phyloP scores from a whole-genome alignment of 176 grass and related monocot genomes.

The Bonia amplexicaulis region DNA sequence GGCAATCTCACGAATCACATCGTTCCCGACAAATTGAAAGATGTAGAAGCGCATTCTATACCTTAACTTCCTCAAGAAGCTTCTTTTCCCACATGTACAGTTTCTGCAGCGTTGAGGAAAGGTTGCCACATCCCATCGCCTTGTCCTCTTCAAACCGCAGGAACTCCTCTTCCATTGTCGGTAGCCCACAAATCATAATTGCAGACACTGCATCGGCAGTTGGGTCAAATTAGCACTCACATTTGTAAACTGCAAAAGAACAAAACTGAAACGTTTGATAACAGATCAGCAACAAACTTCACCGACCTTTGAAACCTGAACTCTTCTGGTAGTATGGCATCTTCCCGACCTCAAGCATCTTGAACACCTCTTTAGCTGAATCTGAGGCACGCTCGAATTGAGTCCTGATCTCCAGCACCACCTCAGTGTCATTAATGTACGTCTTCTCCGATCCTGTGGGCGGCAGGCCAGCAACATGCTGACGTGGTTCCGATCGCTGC shows the following conservation, averaged over 20 bases:
- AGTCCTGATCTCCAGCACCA: conserved; percentile 65
- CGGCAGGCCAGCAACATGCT: conserved; percentile 43
- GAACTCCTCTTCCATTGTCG: conserved; percentile 56
- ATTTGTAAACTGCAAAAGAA: neutral
- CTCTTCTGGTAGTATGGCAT: conserved; percentile 79
- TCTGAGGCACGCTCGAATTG: conserved; percentile 77
- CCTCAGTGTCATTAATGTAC: conserved; percentile 66
- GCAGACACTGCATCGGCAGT: conserved; percentile 43
- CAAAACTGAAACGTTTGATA: neutral
- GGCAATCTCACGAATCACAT: neutral
- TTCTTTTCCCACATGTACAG: conserved; percentile 97
- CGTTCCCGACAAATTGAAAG: conserved; percentile 18
- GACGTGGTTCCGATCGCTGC: conserved; percentile 31
- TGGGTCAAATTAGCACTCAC: neutral
- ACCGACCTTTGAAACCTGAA: conserved; percentile 77
- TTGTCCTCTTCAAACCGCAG: conserved; percentile 70
- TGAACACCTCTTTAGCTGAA: conserved; percentile 66
- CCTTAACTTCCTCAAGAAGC: conserved; percentile 98
- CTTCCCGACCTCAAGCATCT: conserved; percentile 95
- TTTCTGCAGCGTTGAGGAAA: conserved; percentile 94
- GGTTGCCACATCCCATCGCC: conserved; percentile 69
- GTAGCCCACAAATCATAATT: conserved; percentile 79
- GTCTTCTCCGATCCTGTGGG: conserved; percentile 32
- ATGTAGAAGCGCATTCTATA: conserved; percentile 29
- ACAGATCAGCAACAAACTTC: neutral